Evolutionary conservation across 345 rosid genomes (phyloP), one percentile per base, ranked within the genome.

Genomic region (Gossypium turneri): DNA sequence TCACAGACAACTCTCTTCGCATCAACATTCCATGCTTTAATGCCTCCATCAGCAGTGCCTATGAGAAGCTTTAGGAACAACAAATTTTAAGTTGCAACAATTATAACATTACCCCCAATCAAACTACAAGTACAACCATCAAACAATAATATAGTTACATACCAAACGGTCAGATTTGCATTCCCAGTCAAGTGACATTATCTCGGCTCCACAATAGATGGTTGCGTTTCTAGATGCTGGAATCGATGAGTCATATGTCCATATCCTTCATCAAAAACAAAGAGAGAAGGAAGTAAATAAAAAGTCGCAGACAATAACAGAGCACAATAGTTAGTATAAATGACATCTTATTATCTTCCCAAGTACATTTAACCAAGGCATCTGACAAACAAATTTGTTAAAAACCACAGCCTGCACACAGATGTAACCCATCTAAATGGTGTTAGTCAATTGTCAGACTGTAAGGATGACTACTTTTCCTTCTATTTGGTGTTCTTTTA

Each of bases 1-100:
- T 90, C 94, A 79, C 92, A 90, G 61, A 88, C 94, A 73, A 90
- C 92, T 75, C 94, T 86, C 79, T 90, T 90, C 75, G 94, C 92
- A 73, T 88, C 94, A 81, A 85, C 94, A 76, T 86, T 90, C 92
- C 94, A 90, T 27, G 92, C 94, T 81, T 90, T 88, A 73, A 90
- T 84, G 63, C 94, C 90, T 48, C 94, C 94, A 86, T 88, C 85
- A 65, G 88, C 90, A 44, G 94, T 90, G 75, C 94, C 94, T 75
- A 90, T 86, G 70, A 90, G 90, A 79, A 90, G 94, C 94, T 90
- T 73, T 73, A 80, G 53, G 78, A 79, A 78, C 52, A 38, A 79
- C 48, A 67, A 56, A 38, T 22, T 48, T 58, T 57, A 10, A 47
- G 67, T 65, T 44, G 64, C 70, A 73, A 51, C 38, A 6, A 63